These are phyloP conservation scores for Sedum album DNA, from an alignment of 164 flowering plant genomes.

Conservation along the genomic window DNA sequence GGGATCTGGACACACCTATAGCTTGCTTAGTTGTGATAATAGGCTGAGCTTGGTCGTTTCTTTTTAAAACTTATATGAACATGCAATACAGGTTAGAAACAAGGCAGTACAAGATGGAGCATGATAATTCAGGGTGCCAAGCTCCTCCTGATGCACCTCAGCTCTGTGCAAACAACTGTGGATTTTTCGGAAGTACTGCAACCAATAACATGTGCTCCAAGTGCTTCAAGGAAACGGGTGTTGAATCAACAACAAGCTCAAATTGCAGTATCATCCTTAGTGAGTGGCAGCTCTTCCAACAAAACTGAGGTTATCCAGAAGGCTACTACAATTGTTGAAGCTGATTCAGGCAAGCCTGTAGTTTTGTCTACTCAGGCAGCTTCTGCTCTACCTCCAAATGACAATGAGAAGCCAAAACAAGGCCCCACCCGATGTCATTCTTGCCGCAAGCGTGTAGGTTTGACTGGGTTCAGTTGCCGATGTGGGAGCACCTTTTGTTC, in stretches of 20 bases:
- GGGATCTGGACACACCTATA: too few relatives aligned
- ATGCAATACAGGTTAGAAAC: not conserved
- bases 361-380: slow-evolving; percentile 5
- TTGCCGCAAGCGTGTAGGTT: slow-evolving; percentile 14
- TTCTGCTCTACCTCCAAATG: slow-evolving; percentile 7
- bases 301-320: slow-evolving; percentile 5
- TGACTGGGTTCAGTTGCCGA: not conserved
- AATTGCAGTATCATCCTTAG: slow-evolving; percentile 26
- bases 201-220: slow-evolving; percentile 41
- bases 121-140: not conserved
- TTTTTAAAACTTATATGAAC: too few relatives aligned
- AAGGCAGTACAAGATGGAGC: not conserved
- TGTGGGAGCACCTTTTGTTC: not conserved
- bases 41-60: too few relatives aligned
- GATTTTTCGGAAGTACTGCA: slow-evolving; percentile 4
- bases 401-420: slow-evolving; percentile 14
- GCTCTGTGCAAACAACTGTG: not conserved
- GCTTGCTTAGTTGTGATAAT: too few relatives aligned
- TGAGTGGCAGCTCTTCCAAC: slow-evolving; percentile 9
- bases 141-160: not conserved
- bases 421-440: slow-evolving; percentile 24
- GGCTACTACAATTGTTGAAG: not conserved
- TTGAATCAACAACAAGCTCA: slow-evolving; percentile 29
- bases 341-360: slow-evolving; percentile 3
- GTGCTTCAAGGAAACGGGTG: slow-evolving; percentile 28